Conservation (phyloP, 1,284 basidiomycete species). For the Rhodotorula mucilaginosa region DNA sequence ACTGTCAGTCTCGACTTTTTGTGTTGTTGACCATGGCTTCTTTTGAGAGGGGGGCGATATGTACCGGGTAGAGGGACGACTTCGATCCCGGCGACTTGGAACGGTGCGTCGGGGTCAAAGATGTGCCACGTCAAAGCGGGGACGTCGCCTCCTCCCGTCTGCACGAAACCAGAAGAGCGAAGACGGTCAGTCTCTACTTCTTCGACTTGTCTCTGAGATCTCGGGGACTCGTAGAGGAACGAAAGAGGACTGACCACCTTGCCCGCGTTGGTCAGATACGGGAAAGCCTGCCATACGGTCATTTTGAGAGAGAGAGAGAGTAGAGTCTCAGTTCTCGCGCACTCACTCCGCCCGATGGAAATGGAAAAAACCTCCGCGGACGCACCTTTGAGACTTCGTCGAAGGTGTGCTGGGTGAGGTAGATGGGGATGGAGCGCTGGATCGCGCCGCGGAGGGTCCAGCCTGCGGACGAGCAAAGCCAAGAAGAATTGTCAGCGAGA, state of each 20-base stretch:
- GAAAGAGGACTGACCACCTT: slow-evolving; percentile 57
- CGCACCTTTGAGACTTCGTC: slow-evolving; percentile 57
- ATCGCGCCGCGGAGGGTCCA: slow-evolving; percentile 70
- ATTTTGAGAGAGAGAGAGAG: not conserved
- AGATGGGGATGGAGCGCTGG: slow-evolving; percentile 70
- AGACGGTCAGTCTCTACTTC: no score
- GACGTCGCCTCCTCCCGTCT: slow-evolving; percentile 39
- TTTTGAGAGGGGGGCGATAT: not conserved
- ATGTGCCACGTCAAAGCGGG: slow-evolving; percentile 71
- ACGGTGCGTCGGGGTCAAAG: slow-evolving; percentile 62
- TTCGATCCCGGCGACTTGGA: slow-evolving; percentile 63
- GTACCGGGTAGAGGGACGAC: slow-evolving; percentile 60
- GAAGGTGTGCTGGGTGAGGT: slow-evolving; percentile 65
- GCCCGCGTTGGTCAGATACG: slow-evolving; percentile 70
- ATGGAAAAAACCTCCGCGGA: no score
- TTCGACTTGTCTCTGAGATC: no score
- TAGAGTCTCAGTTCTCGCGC: not conserved
- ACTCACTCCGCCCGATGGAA: no score
- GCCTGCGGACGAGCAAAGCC: slow-evolving; percentile 51
- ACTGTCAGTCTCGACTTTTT: not conserved
- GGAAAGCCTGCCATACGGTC: slow-evolving; percentile 56
- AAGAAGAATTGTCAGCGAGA: not conserved
- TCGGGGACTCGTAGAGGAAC: no score
- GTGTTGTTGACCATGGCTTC: no score
- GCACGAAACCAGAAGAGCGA: not conserved